phyloP scores from a whole-genome alignment of 176 grass and related monocot genomes.

The Zizania latifolia region DNA sequence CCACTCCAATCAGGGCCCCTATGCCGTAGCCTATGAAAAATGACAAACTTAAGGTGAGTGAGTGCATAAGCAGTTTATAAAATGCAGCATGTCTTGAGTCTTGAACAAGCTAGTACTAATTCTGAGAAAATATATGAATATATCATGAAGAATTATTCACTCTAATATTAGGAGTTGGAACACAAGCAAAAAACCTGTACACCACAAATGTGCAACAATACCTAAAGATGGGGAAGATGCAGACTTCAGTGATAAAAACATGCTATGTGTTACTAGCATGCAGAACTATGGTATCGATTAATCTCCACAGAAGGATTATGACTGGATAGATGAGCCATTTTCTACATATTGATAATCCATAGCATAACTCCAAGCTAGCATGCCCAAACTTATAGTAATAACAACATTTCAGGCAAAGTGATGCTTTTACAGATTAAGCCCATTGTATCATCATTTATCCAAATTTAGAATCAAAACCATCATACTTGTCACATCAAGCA shows the following conservation, averaged over 20 bases:
- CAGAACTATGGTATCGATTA: neutral
- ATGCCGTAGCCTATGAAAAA: constrained; percentile 59
- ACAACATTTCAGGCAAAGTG: neutral
- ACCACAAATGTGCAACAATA: neutral
- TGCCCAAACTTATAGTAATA: neutral
- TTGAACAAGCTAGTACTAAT: neutral
- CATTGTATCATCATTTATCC: neutral
- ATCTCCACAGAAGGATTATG: neutral
- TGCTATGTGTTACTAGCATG: neutral
- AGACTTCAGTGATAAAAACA: neutral
- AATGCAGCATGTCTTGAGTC: neutral
- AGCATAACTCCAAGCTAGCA: neutral
- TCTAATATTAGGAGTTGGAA: neutral
- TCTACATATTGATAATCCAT: neutral
- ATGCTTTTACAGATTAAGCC: neutral
- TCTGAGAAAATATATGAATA: neutral
- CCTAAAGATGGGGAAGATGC: neutral
- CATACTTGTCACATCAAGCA: neutral
- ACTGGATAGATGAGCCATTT: neutral
- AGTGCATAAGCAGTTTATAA: neutral
- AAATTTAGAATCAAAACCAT: neutral
- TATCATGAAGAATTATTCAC: neutral
- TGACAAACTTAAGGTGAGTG: constrained; percentile 13
- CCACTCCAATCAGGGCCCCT: constrained; percentile 98
- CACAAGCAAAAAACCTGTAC: neutral